Evolutionary conservation across 2,329 filamentous ascomycete genomes (phyloP), one percentile per base, ranked within the genome.

Genomic region (Diaporthe velutina): DNA sequence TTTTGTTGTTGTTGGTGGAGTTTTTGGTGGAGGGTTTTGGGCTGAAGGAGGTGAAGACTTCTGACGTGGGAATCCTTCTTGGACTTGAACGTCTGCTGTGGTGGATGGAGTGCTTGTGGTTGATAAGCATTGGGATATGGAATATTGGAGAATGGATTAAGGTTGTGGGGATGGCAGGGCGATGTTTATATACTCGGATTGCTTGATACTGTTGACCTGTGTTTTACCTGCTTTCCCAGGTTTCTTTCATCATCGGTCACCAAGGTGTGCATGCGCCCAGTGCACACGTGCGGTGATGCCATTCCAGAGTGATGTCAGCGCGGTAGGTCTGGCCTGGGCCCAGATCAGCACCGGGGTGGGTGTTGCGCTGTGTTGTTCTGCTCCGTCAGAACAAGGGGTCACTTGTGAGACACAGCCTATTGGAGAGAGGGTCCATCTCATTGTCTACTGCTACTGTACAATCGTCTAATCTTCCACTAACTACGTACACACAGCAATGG

Each of bases 191-290:
- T 68, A 68, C 33, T 30, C 28, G 33, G 48, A 8, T 40, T 4
- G 30, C 30, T 17, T 38, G 45, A 52, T 38, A 38, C n/a, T 54
- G 64, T 54, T 54, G 48, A 68, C n/a, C 22, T 54, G 64, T 54
- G 33, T 52, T 52, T 52, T 35, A 25, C 45, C 30, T 52, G 25
- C 58, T 64, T 48, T 48, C 12, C 19, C 8, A 19, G 45, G 30
- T 28, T 15, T 38, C 42, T 52, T 67, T 67, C 64, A 67, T 68
- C 64, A 68, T 68, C 64, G 48, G 64, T 54, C 64, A 68, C n/a
- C n/a, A 28, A 28, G 30, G 64, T 28, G 45, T 52, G 25, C 7
- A 22, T 40, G 64, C 33, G 22, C 30, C 13, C 13, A 25, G 33
- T 45, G 64, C 6, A 52, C 45, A 52, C 61, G 42, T 67, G 30